Evolutionary conservation across 805 yeast species (phyloP), one percentile per base, ranked within the genome.

Genomic region (Saccharomycopsis fibuligera): DNA sequence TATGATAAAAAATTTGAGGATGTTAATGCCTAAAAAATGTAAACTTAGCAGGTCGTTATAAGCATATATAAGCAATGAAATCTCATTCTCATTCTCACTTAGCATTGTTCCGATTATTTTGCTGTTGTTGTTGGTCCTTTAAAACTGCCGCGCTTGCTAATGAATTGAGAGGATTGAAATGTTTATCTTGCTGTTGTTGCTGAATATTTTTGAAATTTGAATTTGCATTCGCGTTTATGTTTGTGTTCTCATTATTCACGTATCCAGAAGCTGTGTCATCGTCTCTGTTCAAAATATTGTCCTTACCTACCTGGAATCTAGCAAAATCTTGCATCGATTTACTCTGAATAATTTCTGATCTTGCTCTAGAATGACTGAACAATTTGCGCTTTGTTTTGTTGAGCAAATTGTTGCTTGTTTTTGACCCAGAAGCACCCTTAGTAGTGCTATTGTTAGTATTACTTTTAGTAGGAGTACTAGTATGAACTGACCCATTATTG

Each of bases 341-440:
- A 9, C 17, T 23, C 12, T 9, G 36, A n/a, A 41, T 22, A 9
- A 30, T 30, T 30, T 41, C 45, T 14, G 47, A 41, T 14, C 41
- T 41, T n/a, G 50, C 25, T 14, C 53, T 24, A 8, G 43, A 33
- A 41, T 49, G 53, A 47, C 35, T 29, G 22, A 35, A 16, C 27
- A 43, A 8, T 5, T 38, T 35, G 16, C 43, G 36, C 44, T 36
- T 48, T 12, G 47, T 21, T 5, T 42, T 41, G 21, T 19, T 33
- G 14, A 33, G 6, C 16, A 35, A 10, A 16, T 16, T 31, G 19
- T n/a, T 14, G 41, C 9, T n/a, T 19, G 8, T 19, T 8, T 38
- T 12, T 6, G 29, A 38, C 17, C 38, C 21, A 6, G 38, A 9
- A 35, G 39, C 22, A 19, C 2, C 39, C 2, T 10, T 16, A 16